Base-by-base conservation (phyloP, 352 stramenopile species). In the Pythium biforme region DNA sequence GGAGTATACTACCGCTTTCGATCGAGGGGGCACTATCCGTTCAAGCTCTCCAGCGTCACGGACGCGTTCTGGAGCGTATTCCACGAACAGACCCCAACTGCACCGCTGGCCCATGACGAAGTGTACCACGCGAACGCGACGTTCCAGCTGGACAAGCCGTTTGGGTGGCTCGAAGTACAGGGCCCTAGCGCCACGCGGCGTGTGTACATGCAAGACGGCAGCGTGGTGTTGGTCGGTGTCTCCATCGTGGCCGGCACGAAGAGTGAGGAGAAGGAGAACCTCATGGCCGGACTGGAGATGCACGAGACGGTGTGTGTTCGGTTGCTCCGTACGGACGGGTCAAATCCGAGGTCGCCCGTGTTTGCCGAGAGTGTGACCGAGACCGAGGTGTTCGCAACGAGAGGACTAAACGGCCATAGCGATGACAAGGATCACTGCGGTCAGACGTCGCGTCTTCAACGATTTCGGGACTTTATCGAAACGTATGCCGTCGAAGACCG, bases 251-350 rank as follows among this genome's bases (percentile, higher is more conserved):
- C 40, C 4, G 40, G 40, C 3, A 25, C 40, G n/a, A 25, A 7
- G 15, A 22, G 40, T 17, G 40, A 46, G 3, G 40, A 25, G 40
- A 25, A 4, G 0, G 22, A 2, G 4, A 59, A 48, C 37, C 26
- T 48, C 14, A 47, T 59, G 52, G 11, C 52, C 6, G 52, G 34
- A 2, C 26, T 59, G 1, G 34, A 39, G 22, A 59, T 59, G 34
- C 52, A 49, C 15, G 52, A 59, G 23, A 25, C 22, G 6, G 17
- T 46, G 37, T 22, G 34, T 22, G 31, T 59, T 0, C 31, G 52
- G 9, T 9, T 59, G 17, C 23, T 22, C 33, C 52, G 52, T 7
- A 20, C n/a, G 3, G 52, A 59, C 20, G 19, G 9, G 5, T 11
- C 51, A 10, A 29, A 39, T 20, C 14, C 34, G 1, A 25, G 17